Percentiles rank a stretch among this genome's conserved stretches.
Conservation (phyloP, 169 alveolate genomes). For the Eimeria brunetti region DNA sequence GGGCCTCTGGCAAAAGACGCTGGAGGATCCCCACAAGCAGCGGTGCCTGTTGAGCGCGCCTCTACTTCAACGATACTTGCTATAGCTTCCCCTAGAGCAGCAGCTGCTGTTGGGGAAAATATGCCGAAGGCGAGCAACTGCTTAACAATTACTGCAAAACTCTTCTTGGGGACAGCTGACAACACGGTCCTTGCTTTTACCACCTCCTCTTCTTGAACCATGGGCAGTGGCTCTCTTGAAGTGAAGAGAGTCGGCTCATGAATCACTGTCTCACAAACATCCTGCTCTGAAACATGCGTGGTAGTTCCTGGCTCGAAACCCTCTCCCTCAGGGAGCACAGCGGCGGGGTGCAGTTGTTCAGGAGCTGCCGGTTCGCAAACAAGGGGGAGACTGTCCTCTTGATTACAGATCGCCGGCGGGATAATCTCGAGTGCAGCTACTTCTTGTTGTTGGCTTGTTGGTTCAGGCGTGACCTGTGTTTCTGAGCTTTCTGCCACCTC, state of each 20-base stretch:
- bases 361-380: background rate
- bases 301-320: background rate
- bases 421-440: background rate
- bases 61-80: background rate
- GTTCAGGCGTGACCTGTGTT: background rate
- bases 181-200: background rate
- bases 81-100: background rate
- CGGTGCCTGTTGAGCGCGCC: background rate
- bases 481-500: background rate
- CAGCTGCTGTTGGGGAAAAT: background rate
- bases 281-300: background rate
- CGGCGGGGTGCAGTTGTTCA: background rate
- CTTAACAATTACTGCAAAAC: background rate
- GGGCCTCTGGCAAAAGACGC: background rate
- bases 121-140: conserved; percentile 13
- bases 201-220: background rate
- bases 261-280: too few species aligned
- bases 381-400: background rate
- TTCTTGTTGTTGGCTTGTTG: background rate
- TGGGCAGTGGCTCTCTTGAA: background rate
- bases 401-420: background rate
- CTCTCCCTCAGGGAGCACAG: background rate
- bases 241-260: background rate
- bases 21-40: background rate
- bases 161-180: background rate